These are phyloP conservation scores for Lipomyces chichibuensis DNA, from an alignment of 805 yeast species.

Conservation along the genomic window DNA sequence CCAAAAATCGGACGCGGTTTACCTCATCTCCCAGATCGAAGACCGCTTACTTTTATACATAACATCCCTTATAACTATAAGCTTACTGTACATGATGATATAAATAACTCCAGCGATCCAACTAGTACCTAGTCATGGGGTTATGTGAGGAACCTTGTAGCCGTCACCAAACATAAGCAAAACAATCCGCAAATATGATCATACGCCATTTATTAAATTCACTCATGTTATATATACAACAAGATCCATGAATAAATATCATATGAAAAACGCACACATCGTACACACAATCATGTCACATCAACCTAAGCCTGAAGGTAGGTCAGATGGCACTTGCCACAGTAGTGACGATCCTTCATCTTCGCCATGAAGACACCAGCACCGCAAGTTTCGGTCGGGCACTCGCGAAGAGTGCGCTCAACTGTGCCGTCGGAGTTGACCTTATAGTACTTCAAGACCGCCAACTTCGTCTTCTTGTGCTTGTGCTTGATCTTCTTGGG, in stretches of 20 bases:
- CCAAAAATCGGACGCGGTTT: no score
- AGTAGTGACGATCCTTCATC: constrained; percentile 98
- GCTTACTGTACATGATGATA: no score
- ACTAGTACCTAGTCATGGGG: neutral
- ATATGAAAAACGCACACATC: neutral
- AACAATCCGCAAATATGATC: neutral
- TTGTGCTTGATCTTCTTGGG: constrained; percentile 99
- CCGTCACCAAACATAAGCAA: neutral
- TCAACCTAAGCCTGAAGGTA: constrained; percentile 47
- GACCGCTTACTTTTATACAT: no score
- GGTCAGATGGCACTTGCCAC: constrained; percentile 99
- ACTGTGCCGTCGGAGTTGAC: constrained; percentile 98
- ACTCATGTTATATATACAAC: neutral
- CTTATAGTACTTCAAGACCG: constrained; percentile 99
- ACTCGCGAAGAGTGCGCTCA: constrained; percentile 98
- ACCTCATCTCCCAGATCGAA: no score
- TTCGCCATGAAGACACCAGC: constrained; percentile 99
- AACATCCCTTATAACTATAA: no score
- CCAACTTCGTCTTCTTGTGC: constrained; percentile 99
- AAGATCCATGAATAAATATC: neutral
- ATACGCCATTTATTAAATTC: neutral
- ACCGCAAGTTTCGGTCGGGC: constrained; percentile 91
- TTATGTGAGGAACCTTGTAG: neutral
- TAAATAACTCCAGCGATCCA: neutral
- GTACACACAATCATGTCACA: neutral